Base-by-base conservation (phyloP, 768 basidiomycete genomes). In the Leucocoprinus birnbaumii region DNA sequence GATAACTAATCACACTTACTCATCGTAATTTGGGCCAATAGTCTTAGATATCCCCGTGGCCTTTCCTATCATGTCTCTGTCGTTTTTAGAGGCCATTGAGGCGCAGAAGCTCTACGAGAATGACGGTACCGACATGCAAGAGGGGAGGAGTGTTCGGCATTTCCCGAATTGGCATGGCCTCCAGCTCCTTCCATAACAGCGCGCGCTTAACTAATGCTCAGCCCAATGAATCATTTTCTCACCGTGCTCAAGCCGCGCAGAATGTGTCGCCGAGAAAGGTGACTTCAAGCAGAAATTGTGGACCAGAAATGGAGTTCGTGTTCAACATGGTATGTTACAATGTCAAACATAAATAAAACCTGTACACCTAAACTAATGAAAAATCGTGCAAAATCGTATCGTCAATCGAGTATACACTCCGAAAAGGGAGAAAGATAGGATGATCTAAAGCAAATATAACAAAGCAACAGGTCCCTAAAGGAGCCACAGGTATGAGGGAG, bases 101-200 rank as follows among this genome's bases (percentile, higher is more conserved):
- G 47, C 46, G 48, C 41, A 49, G 18, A 38, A 44, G 11, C 35
- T 50, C 35, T 22, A 35, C 42, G 34, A 46, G n/a, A 31, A 31
- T 16, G 27, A 44, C 45, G 53, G 48, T 50, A 49, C 41, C 43
- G 57, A 59, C 59, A 60, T 60, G 48, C 57, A 60, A 60, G 50
- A 48, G 46, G 53, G 47, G 48, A 43, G 53, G 45, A 48, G 56
- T 40, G 41, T 13, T 58, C 51, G 51, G 53, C 52, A 53, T 43
- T 52, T 54, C 42, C 56, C 59, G 48, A 57, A 58, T 38, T 48
- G 59, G 35, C 27, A 34, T 18, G n/a, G n/a, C 4, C 8, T 48
- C 10, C 22, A n/a, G 16, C 4, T 27, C 16, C 7, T 13, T 25
- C 3, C 22, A 14, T 25, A n/a, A 21, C 43, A 22, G 22, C 13